Evolutionary conservation across 805 yeast genomes (phyloP), one percentile per base, ranked within the genome.

Genomic region (Metschnikowia peoriensis): DNA sequence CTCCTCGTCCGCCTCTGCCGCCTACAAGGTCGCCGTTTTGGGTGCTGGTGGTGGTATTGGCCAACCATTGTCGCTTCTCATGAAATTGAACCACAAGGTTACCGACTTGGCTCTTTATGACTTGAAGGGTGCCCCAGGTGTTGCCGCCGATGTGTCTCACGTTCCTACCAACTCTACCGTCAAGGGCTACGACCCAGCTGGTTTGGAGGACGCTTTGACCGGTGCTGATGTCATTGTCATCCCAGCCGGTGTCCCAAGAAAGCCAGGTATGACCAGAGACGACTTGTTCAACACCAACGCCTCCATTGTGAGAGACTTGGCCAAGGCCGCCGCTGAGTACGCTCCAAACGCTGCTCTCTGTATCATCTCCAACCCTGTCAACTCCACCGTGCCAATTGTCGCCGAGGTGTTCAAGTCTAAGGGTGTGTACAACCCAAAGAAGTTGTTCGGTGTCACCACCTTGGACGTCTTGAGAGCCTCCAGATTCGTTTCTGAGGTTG

Each of bases 261-360:
- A 91, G 80, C 97, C 97, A 62, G 97, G 97, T 73, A 92, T 92
- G 97, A 89, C 97, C 68, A 88, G 97, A 81, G 97, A 92, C 72
- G 97, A 92, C 71, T 80, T 92, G 66, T 92, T 92, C 86, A 86
- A 89, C 80, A 92, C 96, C 79, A 92, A 92, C 69, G 97, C 97
- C 49, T 86, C 96, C 48, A 92, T 92, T 72, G 97, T 92, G 58
- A 85, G 94, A 71, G 97, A 89, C 73, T 81, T 92, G 72, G 96
- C 96, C 69, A 79, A 85, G 74, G 88, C 91, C 50, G 83, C 83
- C 63, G 96, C 96, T 56, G 89, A 87, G 60, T 69, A 79, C 72
- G 81, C 88, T 60, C 97, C 97, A 68, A 81, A 88, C 63, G 97
- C 97, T 55, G 84, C 89, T 48, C 75, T 91, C 49, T 80, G 80